Evolutionary conservation across 176 grass and related monocot genomes (phyloP).

Genomic region (Stipa capillata): DNA sequence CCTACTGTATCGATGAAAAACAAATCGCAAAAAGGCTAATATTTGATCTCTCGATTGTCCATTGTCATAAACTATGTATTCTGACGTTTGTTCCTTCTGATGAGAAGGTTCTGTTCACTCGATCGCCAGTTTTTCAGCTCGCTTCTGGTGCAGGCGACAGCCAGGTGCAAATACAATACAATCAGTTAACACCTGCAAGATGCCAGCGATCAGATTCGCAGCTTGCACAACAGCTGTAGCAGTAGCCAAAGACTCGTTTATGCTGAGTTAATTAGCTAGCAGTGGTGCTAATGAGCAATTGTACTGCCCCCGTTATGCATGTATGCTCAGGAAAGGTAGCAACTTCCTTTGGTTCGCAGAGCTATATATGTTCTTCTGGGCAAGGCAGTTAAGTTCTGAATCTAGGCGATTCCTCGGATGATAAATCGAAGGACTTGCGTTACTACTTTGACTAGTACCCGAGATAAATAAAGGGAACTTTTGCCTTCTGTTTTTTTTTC

Average conservation of each 20-base stretch:
- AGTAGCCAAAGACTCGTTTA: neutral
- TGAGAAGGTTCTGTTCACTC: neutral
- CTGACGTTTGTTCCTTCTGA: neutral
- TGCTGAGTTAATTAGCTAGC: neutral
- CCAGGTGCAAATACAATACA: no score
- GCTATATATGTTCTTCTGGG: neutral
- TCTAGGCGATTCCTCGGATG: neutral
- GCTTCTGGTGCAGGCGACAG: conserved; percentile 1
- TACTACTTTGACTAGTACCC: neutral
- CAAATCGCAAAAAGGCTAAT: no score
- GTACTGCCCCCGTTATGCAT: neutral
- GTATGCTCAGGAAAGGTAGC: no score
- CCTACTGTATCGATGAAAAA: no score
- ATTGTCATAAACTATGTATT: neutral
- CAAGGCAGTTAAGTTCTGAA: neutral
- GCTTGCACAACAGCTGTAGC: neutral
- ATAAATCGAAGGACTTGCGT: neutral
- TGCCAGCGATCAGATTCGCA: neutral
- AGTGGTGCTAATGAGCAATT: neutral
- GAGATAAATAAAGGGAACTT: neutral
- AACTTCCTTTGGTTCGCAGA: neutral
- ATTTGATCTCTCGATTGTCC: no score
- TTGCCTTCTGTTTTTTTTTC: neutral
- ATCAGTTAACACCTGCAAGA: neutral
- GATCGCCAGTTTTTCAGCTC: neutral